A percentile compares a stretch with the other conserved stretches of the same genome.
Evolutionary conservation across 129 eudicot genomes (phyloP).

Genomic region (Heracleum sosnowskyi): DNA sequence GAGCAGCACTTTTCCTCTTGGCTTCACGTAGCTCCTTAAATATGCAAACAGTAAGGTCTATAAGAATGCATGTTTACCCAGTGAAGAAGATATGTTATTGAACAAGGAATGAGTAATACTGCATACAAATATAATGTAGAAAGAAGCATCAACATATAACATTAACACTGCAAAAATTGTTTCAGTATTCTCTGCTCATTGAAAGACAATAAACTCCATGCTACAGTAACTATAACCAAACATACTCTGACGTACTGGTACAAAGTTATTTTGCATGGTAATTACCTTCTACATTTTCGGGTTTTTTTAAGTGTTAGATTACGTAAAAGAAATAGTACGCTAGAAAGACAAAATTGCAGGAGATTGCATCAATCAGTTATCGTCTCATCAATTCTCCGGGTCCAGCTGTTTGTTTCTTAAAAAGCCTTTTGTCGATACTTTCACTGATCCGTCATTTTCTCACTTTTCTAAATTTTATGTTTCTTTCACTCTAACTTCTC

Average conservation of each 20-base stretch:
- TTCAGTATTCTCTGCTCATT: background rate
- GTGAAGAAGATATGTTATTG: background rate
- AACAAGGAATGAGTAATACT: background rate
- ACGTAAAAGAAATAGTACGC: background rate
- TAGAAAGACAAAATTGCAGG: background rate
- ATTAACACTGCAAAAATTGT: background rate
- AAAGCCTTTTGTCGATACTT: background rate
- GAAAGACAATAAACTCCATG: background rate
- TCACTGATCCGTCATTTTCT: background rate
- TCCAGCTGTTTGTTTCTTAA: background rate
- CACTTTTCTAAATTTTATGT: background rate
- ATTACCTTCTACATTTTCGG: background rate
- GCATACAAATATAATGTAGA: background rate
- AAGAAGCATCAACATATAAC: background rate
- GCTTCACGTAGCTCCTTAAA: constrained; percentile 79
- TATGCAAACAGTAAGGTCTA: constrained; percentile 1
- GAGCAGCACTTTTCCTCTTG: constrained; percentile 86
- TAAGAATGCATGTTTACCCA: background rate
- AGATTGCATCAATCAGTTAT: background rate
- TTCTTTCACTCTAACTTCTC: background rate
- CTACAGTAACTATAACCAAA: background rate
- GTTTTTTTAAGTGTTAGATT: background rate
- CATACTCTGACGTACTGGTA: background rate
- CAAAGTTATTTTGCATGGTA: background rate
- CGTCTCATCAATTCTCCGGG: background rate